These are phyloP conservation scores for Filobasidium wieringae DNA, from an alignment of 768 basidiomycete genomes.

Conservation along the genomic window DNA sequence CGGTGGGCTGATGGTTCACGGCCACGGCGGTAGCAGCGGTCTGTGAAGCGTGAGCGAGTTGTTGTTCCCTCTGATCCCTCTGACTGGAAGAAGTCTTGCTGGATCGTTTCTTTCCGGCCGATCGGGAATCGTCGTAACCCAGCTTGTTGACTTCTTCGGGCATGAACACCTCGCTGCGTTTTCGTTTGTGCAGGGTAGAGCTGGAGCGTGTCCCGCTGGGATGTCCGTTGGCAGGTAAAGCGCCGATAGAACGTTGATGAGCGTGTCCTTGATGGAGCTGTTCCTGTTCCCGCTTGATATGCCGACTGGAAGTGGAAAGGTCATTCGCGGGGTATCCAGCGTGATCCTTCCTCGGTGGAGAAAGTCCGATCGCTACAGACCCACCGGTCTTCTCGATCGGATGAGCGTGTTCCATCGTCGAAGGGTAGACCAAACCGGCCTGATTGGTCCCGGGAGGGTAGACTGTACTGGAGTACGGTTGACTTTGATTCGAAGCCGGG, in stretches of 20 bases:
- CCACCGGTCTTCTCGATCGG: neutral
- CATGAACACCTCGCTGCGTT: conserved; percentile 6
- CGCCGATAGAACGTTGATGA: neutral
- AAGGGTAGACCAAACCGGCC: neutral
- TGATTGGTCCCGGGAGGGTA: neutral
- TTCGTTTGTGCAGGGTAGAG: conserved; percentile 17
- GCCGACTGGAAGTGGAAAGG: neutral
- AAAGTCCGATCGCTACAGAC: neutral
- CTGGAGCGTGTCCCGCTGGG: too few relatives aligned
- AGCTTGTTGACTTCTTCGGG: conserved; percentile 4
- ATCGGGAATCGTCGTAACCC: neutral
- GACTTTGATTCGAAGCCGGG: neutral
- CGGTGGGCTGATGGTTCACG: neutral
- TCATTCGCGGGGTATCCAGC: neutral
- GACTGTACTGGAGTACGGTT: neutral
- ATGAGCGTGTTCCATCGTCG: conserved; percentile 9
- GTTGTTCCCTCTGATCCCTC: conserved; percentile 11
- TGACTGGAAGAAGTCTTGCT: conserved; percentile 18
- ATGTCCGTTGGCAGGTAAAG: neutral
- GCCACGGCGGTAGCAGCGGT: neutral
- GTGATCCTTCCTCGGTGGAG: neutral
- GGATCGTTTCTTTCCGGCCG: conserved; percentile 4
- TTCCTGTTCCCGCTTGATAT: neutral
- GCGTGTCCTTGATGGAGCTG: neutral
- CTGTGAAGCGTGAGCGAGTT: conserved; percentile 21